These are phyloP conservation scores for Pythium graminicola DNA, from an alignment of 352 stramenopile genomes.

Conservation along the genomic window DNA sequence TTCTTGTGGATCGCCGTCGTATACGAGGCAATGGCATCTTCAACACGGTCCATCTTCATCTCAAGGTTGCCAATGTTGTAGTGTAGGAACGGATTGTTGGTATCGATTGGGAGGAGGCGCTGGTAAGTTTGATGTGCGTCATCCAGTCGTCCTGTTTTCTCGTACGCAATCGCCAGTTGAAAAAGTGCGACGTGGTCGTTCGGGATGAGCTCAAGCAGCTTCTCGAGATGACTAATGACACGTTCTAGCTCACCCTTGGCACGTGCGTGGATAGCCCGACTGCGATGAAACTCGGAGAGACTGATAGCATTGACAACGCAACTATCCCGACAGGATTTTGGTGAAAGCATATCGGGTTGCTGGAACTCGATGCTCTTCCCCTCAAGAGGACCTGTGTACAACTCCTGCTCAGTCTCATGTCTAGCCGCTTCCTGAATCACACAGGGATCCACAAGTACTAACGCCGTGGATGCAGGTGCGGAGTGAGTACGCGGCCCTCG, in stretches of 20 bases:
- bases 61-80: conserved; percentile 54
- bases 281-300: conserved; percentile 30
- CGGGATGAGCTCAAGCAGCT: conserved; percentile 19
- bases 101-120: conserved; percentile 21
- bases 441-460: conserved; percentile 10
- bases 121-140: conserved; percentile 33
- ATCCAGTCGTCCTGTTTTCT: conserved; percentile 33
- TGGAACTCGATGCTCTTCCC: conserved; percentile 44
- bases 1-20: conserved; percentile 35
- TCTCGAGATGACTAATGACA: conserved; percentile 37
- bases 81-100: conserved; percentile 34
- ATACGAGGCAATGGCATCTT: conserved; percentile 41
- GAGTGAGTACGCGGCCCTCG: conserved; percentile 4
- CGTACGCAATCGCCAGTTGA: conserved; percentile 44
- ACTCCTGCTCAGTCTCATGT: conserved; percentile 34
- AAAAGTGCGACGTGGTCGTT: conserved; percentile 25
- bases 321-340: conserved; percentile 16
- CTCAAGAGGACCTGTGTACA: conserved; percentile 40
- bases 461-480: neutral
- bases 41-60: conserved; percentile 32
- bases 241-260: conserved; percentile 36
- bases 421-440: conserved; percentile 38
- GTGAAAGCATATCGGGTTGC: conserved; percentile 1
- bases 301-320: conserved; percentile 34
- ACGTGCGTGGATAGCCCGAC: conserved; percentile 40